A percentile compares a stretch with the other conserved stretches of the same genome.
Conservation (phyloP, 176 grass and related monocot genomes). For the Carex myosuroides region DNA sequence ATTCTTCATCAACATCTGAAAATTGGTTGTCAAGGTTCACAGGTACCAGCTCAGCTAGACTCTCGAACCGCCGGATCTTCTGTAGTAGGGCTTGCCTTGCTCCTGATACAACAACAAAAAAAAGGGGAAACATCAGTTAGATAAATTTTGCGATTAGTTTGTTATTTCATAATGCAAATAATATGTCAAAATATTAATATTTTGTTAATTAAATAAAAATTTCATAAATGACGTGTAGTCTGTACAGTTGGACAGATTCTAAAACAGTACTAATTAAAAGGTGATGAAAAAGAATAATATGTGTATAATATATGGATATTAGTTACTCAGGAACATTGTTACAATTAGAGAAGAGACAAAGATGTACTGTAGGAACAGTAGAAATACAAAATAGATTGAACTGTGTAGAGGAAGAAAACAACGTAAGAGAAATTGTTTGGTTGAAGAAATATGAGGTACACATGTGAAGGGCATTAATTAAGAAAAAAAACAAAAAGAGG, state of each 20-base stretch:
- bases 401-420: not conserved
- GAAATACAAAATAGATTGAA: not conserved
- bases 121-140: not conserved
- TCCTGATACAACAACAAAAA: constrained; percentile 28
- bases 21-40: constrained; percentile 34
- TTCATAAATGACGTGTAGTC: not conserved
- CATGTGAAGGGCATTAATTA: constrained; percentile 2
- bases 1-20: constrained; percentile 11
- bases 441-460: constrained; percentile 4
- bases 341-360: not conserved
- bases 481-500: not conserved
- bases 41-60: constrained; percentile 19
- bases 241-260: not conserved
- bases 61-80: constrained; percentile 63
- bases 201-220: not conserved
- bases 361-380: not conserved
- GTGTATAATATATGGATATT: not conserved
- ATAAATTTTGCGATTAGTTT: not conserved
- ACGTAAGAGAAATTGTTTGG: not conserved
- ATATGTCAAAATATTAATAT: not conserved
- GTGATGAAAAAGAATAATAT: not conserved
- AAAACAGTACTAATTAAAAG: not conserved
- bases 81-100: constrained; percentile 43
- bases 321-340: not conserved
- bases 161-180: not conserved